Evolutionary conservation across 192 early-diverging fungal species (phyloP), one percentile per base, ranked within the genome.

Genomic region (Gorgonomyces haynaldii): DNA sequence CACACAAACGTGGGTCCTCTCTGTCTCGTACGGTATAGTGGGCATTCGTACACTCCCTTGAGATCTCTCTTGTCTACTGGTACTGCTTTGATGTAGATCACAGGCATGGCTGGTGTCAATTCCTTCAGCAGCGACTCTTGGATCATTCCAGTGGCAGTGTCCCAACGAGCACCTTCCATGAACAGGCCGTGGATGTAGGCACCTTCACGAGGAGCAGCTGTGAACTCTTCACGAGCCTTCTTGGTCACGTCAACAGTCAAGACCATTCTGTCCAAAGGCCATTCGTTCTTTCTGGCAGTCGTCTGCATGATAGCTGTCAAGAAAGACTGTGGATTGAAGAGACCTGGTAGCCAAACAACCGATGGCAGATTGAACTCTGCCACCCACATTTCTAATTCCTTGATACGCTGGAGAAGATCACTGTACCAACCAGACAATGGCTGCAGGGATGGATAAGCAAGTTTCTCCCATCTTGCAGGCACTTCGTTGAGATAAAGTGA

Each of bases 261-360:
- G 13, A 76, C 55, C 78, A 80, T 79, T 9, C 75, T 56, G 50
- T 80, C 78, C 9, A 80, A 45, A 1, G 78, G 78, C 78, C 75
- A 79, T 54, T 80, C 78, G 43, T 62, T 72, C 58, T 79, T 79
- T 29, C 78, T 56, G 13, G 78, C 78, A 1, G 78, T 80, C 1
- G 78, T 80, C 53, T 80, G 78, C 78, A 80, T 80, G 59, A 80
- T 74, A 30, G 78, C 78, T 0, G 78, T 80, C 13, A 80, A 57
- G 66, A 80, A 80, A 4, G 78, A 80, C 54, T 80, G 78, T n/a
- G 78, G 78, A 57, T 79, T 79, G 55, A 80, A 80, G 9, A 80
- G 53, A 2, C 78, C 78, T 7, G 69, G 50, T 17, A 80, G 41
- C 78, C 78, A 80, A 2, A 80, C 72, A 16, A 74, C 74, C 0